Evolutionary conservation across 371 early-diverging fungal species (phyloP), one percentile per base, ranked within the genome.

Genomic region (Mortierella sp.): DNA sequence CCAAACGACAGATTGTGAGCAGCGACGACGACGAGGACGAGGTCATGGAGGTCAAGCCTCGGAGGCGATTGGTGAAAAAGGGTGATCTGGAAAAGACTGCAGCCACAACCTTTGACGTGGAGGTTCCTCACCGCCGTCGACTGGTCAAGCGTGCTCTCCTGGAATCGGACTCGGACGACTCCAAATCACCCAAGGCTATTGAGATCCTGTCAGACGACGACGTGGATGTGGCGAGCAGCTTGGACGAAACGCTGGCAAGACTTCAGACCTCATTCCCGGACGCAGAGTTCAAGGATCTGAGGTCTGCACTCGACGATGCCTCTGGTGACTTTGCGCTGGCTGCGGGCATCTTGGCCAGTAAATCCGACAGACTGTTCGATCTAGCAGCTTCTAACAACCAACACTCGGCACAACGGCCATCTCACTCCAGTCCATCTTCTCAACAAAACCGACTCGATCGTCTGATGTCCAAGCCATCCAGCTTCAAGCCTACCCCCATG

Each of bases 21-120:
- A 83, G 84, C 14, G 76, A 76, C 50, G 84, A 83, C 16, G 82
- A 82, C 2, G 68, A 74, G 22, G 45, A 40, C 34, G n/a, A n/a
- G n/a, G 45, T 31, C 7, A 24, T 8, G 14, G 64, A 70, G 40
- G 47, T n/a, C 55, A 79, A 75, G 40, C 74, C 77, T 9, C 66
- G 74, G 70, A 68, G 81, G 41, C 64, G 80, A 37, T 45, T 79
- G 6, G 44, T 79, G 10, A 66, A 68, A 2, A 74, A 75, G 43
- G 70, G 70, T 19, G 76, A 70, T 31, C 0, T 71, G 65, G 55
- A 37, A 6, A 58, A 34, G 43, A 45, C 53, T 4, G 7, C 50
- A 2, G 31, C 71, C 4, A 43, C 66, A 19, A 22, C 61, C 3
- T 31, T 39, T 7, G 37, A 61, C 37, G 39, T 31, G 1, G 75